phyloP scores from a whole-genome alignment of 2,329 filamentous ascomycete species.

The Tolypocladium sp. region DNA sequence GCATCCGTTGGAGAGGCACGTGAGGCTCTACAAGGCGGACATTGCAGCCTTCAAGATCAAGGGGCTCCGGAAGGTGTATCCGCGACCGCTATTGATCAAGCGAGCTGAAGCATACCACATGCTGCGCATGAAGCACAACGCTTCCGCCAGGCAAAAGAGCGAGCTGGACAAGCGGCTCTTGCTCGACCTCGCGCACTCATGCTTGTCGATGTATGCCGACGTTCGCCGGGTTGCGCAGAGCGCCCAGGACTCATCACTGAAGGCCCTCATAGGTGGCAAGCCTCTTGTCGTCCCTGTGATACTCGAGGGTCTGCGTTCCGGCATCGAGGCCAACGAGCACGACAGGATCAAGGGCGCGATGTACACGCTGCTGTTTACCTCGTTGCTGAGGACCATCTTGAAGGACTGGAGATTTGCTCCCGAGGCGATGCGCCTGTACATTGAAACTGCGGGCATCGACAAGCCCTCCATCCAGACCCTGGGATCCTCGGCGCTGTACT shows the following conservation, averaged over 20 bases:
- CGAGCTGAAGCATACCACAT: constrained; percentile 92
- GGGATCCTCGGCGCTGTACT: constrained; percentile 70
- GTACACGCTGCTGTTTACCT: constrained; percentile 84
- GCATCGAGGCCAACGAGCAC: constrained; percentile 71
- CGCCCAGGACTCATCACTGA: constrained; percentile 86
- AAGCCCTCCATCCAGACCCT: constrained; percentile 91
- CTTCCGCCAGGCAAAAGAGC: constrained; percentile 77
- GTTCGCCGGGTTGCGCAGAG: constrained; percentile 90
- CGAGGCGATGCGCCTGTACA: constrained; percentile 79
- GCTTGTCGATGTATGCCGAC: constrained; percentile 86
- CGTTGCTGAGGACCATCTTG: constrained; percentile 75
- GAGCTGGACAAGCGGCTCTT: constrained; percentile 81
- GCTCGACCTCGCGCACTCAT: constrained; percentile 80
- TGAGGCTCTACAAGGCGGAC: constrained; percentile 76
- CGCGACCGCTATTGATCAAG: constrained; percentile 82
- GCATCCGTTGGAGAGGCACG: constrained; percentile 81
- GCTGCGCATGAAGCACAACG: constrained; percentile 88
- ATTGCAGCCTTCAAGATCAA: constrained; percentile 91
- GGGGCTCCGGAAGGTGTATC: constrained; percentile 85
- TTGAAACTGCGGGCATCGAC: constrained; percentile 81
- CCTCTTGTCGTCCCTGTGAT: constrained; percentile 86
- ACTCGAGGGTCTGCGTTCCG: constrained; percentile 66
- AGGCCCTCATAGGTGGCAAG: constrained; percentile 79
- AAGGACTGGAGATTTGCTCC: constrained; percentile 95
- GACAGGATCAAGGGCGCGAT: constrained; percentile 91